These are phyloP conservation scores for Quercus phellos DNA, from an alignment of 331 rosid species.

Conservation along the genomic window DNA sequence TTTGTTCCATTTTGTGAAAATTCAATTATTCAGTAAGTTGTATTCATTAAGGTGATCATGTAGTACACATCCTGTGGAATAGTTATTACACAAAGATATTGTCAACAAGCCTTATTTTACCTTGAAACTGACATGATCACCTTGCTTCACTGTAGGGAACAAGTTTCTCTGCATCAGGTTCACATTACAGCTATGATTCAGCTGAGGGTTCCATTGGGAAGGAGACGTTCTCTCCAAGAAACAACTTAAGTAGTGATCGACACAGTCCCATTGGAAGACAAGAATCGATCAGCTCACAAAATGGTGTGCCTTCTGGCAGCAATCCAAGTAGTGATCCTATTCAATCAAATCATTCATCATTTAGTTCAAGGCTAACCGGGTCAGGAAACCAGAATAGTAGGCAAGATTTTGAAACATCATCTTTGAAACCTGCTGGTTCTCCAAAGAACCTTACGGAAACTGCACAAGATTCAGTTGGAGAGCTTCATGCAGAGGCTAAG, in stretches of 20 bases:
- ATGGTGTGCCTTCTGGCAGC: conserved; percentile 12
- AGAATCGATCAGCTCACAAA: conserved; percentile 32
- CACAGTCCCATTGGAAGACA: conserved; percentile 27
- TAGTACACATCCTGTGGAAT: not conserved
- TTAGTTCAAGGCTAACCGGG: conserved; percentile 34
- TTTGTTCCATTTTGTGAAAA: not conserved
- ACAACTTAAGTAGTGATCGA: conserved; percentile 24
- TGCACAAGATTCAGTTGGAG: conserved; percentile 50
- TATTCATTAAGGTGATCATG: too few species aligned
- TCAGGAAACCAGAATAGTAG: conserved; percentile 28
- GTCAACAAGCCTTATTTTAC: conserved; percentile 14
- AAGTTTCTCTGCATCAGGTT: conserved; percentile 42
- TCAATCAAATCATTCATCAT: conserved; percentile 31
- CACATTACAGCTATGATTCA: conserved; percentile 40
- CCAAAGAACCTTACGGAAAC: conserved; percentile 42
- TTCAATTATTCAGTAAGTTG: not conserved
- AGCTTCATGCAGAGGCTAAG: conserved; percentile 86
- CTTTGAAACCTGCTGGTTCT: conserved; percentile 24
- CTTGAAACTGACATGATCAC: conserved; percentile 11
- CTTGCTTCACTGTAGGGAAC: conserved; percentile 51
- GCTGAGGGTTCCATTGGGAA: conserved; percentile 25
- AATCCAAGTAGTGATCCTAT: conserved; percentile 1
- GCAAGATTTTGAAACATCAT: conserved; percentile 28
- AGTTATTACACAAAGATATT: conserved; percentile 15
- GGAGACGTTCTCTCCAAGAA: conserved; percentile 26